Percentiles rank a stretch among this genome's conserved stretches.
Conservation (phyloP, 2,329 filamentous ascomycete species). For the Pseudonectria buxi region DNA sequence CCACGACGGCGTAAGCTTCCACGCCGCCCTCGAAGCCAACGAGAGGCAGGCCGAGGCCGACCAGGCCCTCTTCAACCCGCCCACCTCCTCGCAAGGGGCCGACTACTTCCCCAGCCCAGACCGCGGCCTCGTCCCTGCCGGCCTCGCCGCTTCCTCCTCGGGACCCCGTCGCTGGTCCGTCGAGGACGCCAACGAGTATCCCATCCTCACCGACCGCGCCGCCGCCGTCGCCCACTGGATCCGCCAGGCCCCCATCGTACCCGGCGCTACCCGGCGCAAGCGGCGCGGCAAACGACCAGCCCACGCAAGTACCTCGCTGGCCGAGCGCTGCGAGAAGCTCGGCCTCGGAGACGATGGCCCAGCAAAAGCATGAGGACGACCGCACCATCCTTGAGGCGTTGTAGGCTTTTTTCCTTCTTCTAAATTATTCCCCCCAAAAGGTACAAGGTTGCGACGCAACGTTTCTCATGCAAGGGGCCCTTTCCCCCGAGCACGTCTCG, state of each 20-base stretch:
- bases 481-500: too few species aligned
- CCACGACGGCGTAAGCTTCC: conserved; percentile 59
- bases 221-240: conserved; percentile 66
- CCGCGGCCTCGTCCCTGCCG: not conserved
- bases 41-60: conserved; percentile 55
- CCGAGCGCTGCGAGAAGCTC: conserved; percentile 7
- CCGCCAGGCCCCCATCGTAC: conserved; percentile 44
- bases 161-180: conserved; percentile 51
- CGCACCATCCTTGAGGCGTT: too few species aligned
- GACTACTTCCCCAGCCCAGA: too few species aligned
- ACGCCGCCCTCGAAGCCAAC: conserved; percentile 54
- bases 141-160: not conserved
- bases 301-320: conserved; percentile 4
- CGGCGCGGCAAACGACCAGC: conserved; percentile 23
- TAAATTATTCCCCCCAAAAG: too few species aligned
- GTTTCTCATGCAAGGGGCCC: too few species aligned
- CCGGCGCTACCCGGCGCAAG: conserved; percentile 33
- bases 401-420: too few species aligned
- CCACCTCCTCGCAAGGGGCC: not conserved
- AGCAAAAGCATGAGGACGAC: too few species aligned
- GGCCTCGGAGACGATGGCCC: conserved; percentile 2
- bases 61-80: conserved; percentile 9
- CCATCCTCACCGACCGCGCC: conserved; percentile 63
- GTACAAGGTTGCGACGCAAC: too few species aligned
- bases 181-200: conserved; percentile 62